phyloP scores from a whole-genome alignment of 257 asterid species.

The Lycium ferocissimum region DNA sequence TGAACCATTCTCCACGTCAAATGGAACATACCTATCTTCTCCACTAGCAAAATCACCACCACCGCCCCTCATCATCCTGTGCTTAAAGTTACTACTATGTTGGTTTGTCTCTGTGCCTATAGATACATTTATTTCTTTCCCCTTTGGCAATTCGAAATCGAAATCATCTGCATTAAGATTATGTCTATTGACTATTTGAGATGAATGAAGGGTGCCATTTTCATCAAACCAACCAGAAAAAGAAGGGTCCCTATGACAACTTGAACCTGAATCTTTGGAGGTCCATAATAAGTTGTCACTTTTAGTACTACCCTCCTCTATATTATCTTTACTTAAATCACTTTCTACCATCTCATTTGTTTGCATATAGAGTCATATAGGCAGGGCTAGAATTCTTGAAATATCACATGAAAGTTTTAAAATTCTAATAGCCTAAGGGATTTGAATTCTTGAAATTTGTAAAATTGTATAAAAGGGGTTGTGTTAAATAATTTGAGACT shows the following conservation, averaged over 20 bases:
- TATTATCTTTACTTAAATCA: constrained; percentile 42
- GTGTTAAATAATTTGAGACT: background rate
- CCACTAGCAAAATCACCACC: constrained; percentile 42
- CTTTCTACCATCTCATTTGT: constrained; percentile 57
- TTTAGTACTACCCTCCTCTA: constrained; percentile 41
- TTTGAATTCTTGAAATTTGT: constrained; percentile 15
- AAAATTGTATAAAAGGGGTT: background rate
- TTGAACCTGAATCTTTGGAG: background rate
- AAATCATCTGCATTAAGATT: constrained; percentile 47
- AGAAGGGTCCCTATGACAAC: constrained; percentile 63
- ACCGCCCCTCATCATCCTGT: constrained; percentile 57
- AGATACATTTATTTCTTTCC: constrained; percentile 38
- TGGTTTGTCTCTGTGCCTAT: constrained; percentile 43
- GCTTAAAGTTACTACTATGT: constrained; percentile 32
- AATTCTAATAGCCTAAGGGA: background rate
- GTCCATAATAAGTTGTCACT: constrained; percentile 31
- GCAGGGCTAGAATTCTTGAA: background rate
- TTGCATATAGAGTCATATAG: background rate
- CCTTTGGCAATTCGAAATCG: constrained; percentile 53
- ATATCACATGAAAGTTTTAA: background rate
- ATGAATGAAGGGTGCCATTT: constrained; percentile 49
- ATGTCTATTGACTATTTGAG: constrained; percentile 43
- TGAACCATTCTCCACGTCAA: constrained; percentile 65
- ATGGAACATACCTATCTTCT: constrained; percentile 61
- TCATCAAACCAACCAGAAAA: constrained; percentile 81